Conservation (phyloP, 2,329 filamentous ascomycete genomes). For the Colletotrichum sp. region DNA sequence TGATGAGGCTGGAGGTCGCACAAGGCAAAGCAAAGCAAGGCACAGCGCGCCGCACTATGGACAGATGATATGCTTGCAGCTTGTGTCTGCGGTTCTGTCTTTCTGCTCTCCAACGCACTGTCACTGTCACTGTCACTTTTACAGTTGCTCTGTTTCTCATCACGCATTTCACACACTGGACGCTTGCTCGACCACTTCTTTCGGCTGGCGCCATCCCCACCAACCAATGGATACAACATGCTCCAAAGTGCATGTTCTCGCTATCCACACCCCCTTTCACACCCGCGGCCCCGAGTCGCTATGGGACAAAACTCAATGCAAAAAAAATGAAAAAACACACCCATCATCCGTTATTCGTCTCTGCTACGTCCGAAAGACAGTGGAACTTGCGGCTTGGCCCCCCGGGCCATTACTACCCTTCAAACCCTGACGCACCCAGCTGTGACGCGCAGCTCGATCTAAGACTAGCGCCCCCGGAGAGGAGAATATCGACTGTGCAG, state of each 20-base stretch:
- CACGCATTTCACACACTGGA: neutral
- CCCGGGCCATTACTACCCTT: neutral
- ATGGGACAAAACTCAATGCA: neutral
- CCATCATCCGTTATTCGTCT: slow-evolving; percentile 11
- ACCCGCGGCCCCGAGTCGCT: neutral
- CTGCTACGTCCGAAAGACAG: slow-evolving; percentile 21
- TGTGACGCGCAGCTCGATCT: slow-evolving; percentile 21
- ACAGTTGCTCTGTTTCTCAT: neutral
- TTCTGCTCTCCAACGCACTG: neutral
- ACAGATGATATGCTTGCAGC: neutral
- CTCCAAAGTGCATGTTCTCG: neutral
- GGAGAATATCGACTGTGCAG: slow-evolving; percentile 20
- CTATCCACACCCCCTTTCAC: neutral
- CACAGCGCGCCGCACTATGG: neutral
- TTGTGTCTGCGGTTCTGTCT: neutral
- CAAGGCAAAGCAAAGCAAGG: neutral
- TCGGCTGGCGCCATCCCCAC: neutral
- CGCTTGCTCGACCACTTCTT: neutral
- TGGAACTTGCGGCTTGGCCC: slow-evolving; percentile 11
- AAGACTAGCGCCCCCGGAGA: slow-evolving; percentile 13
- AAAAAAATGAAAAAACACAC: neutral
- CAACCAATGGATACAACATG: neutral
- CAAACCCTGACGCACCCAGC: slow-evolving; percentile 10
- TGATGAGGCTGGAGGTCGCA: neutral
- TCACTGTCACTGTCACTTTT: neutral